Base-by-base conservation (phyloP, 208 protist genomes). In the Trypanosoma rangeli region DNA sequence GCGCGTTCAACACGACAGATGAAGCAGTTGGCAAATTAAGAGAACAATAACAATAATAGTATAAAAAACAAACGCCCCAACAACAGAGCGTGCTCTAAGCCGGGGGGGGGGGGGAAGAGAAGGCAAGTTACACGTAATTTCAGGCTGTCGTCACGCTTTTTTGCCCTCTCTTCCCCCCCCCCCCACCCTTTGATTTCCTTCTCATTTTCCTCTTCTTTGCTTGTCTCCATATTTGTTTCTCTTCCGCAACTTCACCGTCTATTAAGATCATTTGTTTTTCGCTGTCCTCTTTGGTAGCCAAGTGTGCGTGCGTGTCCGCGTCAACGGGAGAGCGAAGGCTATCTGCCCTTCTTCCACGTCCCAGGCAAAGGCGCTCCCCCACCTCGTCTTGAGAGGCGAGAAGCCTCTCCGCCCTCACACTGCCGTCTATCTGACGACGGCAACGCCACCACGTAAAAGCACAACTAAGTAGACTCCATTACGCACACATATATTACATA, bases 141-240 rank as follows among this genome's bases (percentile, higher is more conserved):
- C 58, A 49, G 3, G 16, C 49, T 3, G 1, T 53, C 22, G 5
- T 53, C 49, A 18, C 10, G 15, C 16, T 62, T 52, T n/a, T 52
- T 54, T 49, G 8, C 35, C 12, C 29, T 54, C 31, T 61, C 29
- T 52, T 69, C 61, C 59, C 12, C 48, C 28, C 49, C 3, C 16
- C 24, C 7, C 49, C 24, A 9, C 31, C 0, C 20, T 48, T 62
- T 52, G 26, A 54, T 62, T 60, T 18, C 29, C 15, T 58, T 55
- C 33, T 62, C 46, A 29, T 60, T 28, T 48, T 35, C 33, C 44
- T 55, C 29, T 62, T 54, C 52, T 31, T 26, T 42, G 35, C 29
- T 33, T 28, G 1, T 69, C 24, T 33, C 9, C 16, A 53, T 12
- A 5, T 24, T 26, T 53, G 9, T 26, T 53, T 53, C 18, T 53